phyloP scores from a whole-genome alignment of 257 asterid species.

The Anisodus acutangulus region DNA sequence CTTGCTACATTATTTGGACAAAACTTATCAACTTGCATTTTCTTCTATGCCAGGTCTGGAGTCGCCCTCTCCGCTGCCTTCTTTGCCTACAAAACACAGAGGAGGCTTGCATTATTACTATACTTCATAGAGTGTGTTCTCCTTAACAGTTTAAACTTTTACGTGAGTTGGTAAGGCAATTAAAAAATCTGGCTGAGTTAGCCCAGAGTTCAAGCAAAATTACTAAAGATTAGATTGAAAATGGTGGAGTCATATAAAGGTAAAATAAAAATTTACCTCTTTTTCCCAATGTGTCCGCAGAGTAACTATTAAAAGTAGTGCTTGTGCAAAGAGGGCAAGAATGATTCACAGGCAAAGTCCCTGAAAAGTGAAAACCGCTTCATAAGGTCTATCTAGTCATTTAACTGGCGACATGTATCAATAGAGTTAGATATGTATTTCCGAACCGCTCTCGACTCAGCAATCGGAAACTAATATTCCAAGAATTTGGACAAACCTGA shows the following conservation, averaged over 20 bases:
- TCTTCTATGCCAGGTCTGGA: background rate
- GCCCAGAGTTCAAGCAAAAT: background rate
- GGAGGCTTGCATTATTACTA: too few relatives aligned
- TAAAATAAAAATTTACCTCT: conserved; percentile 43
- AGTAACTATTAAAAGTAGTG: conserved; percentile 49
- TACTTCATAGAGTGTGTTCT: too few relatives aligned
- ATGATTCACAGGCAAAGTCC: conserved; percentile 68
- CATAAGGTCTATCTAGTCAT: background rate
- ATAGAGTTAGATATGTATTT: too few relatives aligned
- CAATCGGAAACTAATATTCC: background rate
- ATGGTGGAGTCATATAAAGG: background rate
- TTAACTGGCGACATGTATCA: background rate
- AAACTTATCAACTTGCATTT: background rate
- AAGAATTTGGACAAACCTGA: conserved; percentile 34
- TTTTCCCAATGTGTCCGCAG: conserved; percentile 61
- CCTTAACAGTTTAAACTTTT: too few relatives aligned
- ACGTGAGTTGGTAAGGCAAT: too few relatives aligned
- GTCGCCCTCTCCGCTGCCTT: conserved; percentile 53
- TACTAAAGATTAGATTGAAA: background rate
- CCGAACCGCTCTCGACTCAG: too few relatives aligned
- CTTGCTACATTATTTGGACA: background rate
- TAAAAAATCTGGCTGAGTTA: too few relatives aligned
- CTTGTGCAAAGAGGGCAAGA: conserved; percentile 63
- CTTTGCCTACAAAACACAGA: conserved; percentile 45
- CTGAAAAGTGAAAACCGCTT: conserved; percentile 29